Evolutionary conservation across 192 early-diverging fungal species (phyloP), one percentile per base, ranked within the genome.

Genomic region (Rhizophagus sp.): DNA sequence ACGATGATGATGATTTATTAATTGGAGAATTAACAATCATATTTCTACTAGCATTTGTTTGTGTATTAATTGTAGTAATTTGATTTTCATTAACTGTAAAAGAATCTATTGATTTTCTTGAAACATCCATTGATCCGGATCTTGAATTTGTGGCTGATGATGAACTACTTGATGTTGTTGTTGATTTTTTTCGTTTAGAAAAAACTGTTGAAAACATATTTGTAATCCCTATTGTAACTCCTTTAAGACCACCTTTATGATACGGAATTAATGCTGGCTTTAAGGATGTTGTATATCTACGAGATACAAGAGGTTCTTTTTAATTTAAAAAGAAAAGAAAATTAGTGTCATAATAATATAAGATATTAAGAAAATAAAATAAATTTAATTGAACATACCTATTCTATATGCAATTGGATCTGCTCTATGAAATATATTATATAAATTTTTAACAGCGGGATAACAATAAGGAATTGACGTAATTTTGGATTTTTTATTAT

Each of bases 161-260:
- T 36, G 66, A 36, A 25, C 1, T 15, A 33, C 17, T 27, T 33
- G 66, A 33, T 36, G 66, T 4, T 27, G 22, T 34, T 67, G n/a
- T 19, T 27, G 66, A 15, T 15, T 36, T 47, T 36, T 57, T 57
- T 12, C 44, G 44, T 47, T 12, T 47, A 19, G 52, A 19, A 22
- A 57, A 57, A 57, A 57, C 19, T 5, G 52, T 1, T 57, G 52
- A 22, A 22, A 57, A n/a, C 2, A 57, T 6, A n/a, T 22, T 66
- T 89, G 87, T 72, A 92, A 88, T 4, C 90, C 94, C 52, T 90
- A 84, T n/a, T 94, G 84, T 11, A 90, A n/a, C 83, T 72, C 87
- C 89, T 66, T 88, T 94, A 2, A 96, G 80, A 33, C 95, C 95
- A 30, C 95, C 95, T 72, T 96, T 96, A 73, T 92, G 90, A 73